phyloP scores from a whole-genome alignment of 2,329 filamentous ascomycete genomes.

The Nannizziopsis barbatae region DNA sequence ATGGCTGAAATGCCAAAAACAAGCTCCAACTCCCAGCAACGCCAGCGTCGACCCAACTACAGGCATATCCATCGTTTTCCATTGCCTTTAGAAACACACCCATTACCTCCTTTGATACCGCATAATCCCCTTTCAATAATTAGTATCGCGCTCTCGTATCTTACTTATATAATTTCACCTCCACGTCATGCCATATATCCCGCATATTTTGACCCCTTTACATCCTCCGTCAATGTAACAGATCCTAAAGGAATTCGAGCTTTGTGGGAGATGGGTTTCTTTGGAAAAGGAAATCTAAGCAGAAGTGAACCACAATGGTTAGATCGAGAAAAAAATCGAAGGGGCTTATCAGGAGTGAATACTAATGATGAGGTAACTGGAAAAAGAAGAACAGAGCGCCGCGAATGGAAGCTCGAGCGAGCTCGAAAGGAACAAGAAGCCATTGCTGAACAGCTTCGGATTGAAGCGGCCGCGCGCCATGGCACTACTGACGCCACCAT shows the following conservation, averaged over 20 bases:
- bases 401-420: constrained; percentile 77
- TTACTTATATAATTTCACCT: constrained; percentile 57
- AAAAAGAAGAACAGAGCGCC: constrained; percentile 65
- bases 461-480: constrained; percentile 36
- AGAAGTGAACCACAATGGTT: constrained; percentile 93
- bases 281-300: constrained; percentile 85
- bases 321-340: constrained; percentile 64
- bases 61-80: constrained; percentile 72
- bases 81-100: constrained; percentile 68
- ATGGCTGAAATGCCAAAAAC: constrained; percentile 14
- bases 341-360: constrained; percentile 50
- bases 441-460: constrained; percentile 58
- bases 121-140: constrained; percentile 84
- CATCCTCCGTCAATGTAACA: constrained; percentile 72
- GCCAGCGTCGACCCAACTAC: constrained; percentile 45
- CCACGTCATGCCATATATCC: constrained; percentile 53
- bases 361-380: constrained; percentile 77
- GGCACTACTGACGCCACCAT: background rate
- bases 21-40: constrained; percentile 13
- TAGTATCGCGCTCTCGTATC: constrained; percentile 65
- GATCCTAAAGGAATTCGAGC: constrained; percentile 64
- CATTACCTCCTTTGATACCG: constrained; percentile 77
- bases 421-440: constrained; percentile 78
- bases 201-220: constrained; percentile 70
- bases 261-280: constrained; percentile 95